Evolutionary conservation across 192 early-diverging fungal genomes (phyloP), one percentile per base, ranked within the genome.

Genomic region (Coemansia sp.): DNA sequence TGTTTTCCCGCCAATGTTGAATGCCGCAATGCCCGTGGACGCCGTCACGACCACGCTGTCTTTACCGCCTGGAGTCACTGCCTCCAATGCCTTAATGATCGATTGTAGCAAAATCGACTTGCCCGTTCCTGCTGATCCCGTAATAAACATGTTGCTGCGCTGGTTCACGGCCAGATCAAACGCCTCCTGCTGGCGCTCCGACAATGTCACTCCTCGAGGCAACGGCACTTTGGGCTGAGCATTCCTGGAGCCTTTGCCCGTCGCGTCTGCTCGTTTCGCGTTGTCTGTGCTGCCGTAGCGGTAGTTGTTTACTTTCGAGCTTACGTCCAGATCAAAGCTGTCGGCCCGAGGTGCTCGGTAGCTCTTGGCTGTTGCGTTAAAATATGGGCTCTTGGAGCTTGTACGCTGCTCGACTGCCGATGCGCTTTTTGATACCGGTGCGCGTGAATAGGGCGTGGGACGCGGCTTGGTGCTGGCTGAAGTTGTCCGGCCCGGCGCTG

Each of bases 21-120:
- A 84, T 16, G 90, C 90, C 6, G 90, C 90, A 61, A 91, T 90
- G 16, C 90, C 90, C 8, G 90, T 91, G 2, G 88, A 83, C 3
- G 90, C 90, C 5, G 85, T 87, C 3, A 87, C 79, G 3, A 82
- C 81, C 0, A 88, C 66, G 11, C 52, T 47, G 1, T 18, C 18
- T 2, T 32, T 17, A 2, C 36, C 16, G 44, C 64, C 47, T 0
- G 12, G 16, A 48, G 53, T 61, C 37, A 18, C 39, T 3, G 11
- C 43, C n/a, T 34, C 43, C 17, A 78, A 54, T 37, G 40, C 71
- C 17, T 48, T 30, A 59, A 80, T 77, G 43, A 80, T 67, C 58
- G 69, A 74, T 15, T 53, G 39, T 32, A 73, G 38, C 15, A 81
- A 51, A 31, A 73, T 64, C 0, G 76, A 79, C 46, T 82, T 83